Percentiles rank a stretch among this genome's conserved stretches.
Evolutionary conservation across 1,284 basidiomycete species (phyloP).

Genomic region (Moesziomyces sp.): DNA sequence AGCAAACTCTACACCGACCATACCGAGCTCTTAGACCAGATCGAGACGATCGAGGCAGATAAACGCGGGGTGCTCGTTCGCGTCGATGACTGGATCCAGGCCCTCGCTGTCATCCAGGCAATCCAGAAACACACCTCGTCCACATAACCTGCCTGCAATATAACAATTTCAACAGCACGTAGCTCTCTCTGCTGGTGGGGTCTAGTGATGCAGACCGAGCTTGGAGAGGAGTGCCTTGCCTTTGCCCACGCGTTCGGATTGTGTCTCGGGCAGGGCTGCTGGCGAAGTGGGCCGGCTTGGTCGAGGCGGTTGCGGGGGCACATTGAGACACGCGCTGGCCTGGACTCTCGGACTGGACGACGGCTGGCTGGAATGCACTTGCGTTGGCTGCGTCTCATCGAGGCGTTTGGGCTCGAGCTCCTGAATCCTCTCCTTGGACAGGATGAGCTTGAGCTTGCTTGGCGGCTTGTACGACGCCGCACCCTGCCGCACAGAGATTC

Average conservation of each 20-base stretch:
- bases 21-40: constrained; percentile 6
- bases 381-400: not conserved
- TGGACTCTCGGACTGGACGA: not conserved
- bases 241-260: constrained; percentile 16
- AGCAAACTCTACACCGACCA: constrained; percentile 6
- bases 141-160: not conserved
- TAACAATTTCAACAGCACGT: too few relatives aligned
- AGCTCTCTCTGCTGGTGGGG: too few relatives aligned
- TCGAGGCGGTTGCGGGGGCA: constrained; percentile 10
- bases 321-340: constrained; percentile 5
- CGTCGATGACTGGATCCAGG: constrained; percentile 37
- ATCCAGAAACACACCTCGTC: constrained; percentile 9
- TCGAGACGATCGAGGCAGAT: not conserved
- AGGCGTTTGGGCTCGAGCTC: constrained; percentile 44
- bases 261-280: not conserved
- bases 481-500: not conserved
- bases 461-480: constrained; percentile 25
- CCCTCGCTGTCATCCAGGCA: constrained; percentile 18
- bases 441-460: constrained; percentile 32
- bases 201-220: constrained; percentile 22
- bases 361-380: not conserved
- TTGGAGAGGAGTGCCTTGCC: constrained; percentile 41
- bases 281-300: constrained; percentile 21
- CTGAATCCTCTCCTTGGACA: constrained; percentile 47
- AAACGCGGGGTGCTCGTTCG: constrained; percentile 14